Base-by-base conservation (phyloP, 495 filamentous ascomycete genomes). In the Talaromyces ruber region DNA sequence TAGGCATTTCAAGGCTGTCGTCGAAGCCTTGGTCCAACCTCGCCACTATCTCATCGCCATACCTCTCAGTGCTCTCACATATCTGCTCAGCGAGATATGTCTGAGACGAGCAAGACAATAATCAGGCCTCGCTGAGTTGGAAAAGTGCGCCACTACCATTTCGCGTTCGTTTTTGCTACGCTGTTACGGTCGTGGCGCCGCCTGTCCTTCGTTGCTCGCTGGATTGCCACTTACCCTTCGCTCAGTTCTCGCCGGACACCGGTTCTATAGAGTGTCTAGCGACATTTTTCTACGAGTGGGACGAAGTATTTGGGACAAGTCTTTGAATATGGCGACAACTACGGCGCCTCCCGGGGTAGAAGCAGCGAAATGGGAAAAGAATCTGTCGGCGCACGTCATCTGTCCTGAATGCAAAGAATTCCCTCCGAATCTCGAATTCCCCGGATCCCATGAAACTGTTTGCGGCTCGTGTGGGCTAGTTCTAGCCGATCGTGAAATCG, bases 341-440 rank as follows among this genome's bases (percentile, higher is more conserved):
- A 61, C 77, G 7, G 24, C 43, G 3, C 21, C 39, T 2, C 34
- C 68, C 18, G 21, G 66, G 57, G 59, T 21, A 2, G 43, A 65
- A 8, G 65, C 60, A 34, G 63, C 64, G 18, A 71, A 78, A 51
- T 91, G 84, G 82, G 82, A 78, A 65, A 84, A 88, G 70, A 94
- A 98, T 67, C 83, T 98, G 45, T 95, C 91, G 72, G 84, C 89
- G 67, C 84, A 83, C 55, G 71, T 97, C 62, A 85, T 90, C 39
- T 98, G 94, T 72, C 84, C 81, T 1, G 94, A 98, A 68, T 98
- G 94, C 79, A 88, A 88, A 67, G 94, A 97, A 68, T 74, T 84
- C 25, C 94, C 94, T 21, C 93, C 94, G 0, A 91, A 97, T 64
- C 80, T 98, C n/a, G 94, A 97, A 71, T 94, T 97, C 68, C 93